Percentiles rank a stretch among this genome's conserved stretches.
phyloP scores from a whole-genome alignment of 441 rosid genomes.

The Syzygium syzygioides region DNA sequence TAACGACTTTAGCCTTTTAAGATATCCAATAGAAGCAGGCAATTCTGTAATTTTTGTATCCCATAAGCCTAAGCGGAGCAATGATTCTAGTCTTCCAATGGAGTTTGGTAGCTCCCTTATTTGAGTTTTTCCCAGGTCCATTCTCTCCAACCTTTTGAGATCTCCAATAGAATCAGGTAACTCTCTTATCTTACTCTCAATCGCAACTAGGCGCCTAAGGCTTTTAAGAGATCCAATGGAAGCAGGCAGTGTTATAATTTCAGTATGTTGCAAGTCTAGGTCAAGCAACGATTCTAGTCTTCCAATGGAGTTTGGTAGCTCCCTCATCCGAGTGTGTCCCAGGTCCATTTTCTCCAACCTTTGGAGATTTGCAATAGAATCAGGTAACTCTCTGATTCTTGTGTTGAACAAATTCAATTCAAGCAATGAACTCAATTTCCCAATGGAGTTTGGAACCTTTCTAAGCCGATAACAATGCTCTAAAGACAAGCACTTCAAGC shows the following conservation, averaged over 20 bases:
- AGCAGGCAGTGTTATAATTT: neutral
- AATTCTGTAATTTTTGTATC: neutral
- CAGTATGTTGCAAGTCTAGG: rapidly evolving
- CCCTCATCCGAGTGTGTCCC: neutral
- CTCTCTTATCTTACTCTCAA: neutral
- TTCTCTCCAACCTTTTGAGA: neutral
- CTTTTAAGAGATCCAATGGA: neutral
- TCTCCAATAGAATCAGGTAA: neutral
- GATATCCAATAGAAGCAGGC: neutral
- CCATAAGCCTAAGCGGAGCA: rapidly evolving
- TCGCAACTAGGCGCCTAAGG: rapidly evolving
- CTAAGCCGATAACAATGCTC: rapidly evolving
- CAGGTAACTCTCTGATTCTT: neutral
- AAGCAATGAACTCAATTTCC: neutral
- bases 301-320: neutral
- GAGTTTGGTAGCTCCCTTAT: neutral
- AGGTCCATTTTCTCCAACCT: neutral
- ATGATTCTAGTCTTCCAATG: neutral
- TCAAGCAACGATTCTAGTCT: neutral
- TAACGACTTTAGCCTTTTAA: neutral
- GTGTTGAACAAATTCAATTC: rapidly evolving
- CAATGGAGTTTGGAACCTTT: neutral
- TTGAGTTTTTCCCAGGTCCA: rapidly evolving
- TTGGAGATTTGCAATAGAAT: neutral
- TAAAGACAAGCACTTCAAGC: neutral